phyloP scores from a whole-genome alignment of 345 rosid genomes.

The Eucalyptus cladocalyx region DNA sequence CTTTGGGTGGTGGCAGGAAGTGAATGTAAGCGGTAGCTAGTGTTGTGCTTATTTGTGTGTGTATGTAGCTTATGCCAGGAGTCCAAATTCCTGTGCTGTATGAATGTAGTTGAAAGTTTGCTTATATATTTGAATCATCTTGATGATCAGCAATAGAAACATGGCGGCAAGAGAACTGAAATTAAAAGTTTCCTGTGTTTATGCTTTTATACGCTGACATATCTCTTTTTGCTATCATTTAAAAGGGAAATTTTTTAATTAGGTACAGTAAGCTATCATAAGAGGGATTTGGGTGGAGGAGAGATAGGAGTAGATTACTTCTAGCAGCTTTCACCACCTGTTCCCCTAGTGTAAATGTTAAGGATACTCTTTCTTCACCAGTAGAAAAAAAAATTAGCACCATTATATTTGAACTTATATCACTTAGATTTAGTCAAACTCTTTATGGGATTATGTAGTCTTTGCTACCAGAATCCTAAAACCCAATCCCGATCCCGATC shows the following conservation, averaged over 20 bases:
- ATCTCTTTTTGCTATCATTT: not conserved
- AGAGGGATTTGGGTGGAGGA: not conserved
- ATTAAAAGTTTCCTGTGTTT: not conserved
- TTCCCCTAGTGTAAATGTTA: not conserved
- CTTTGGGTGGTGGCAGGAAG: slow-evolving; percentile 32
- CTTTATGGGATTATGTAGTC: not conserved
- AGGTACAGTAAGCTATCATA: not conserved
- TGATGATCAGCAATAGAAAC: not conserved
- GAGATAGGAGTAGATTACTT: not conserved
- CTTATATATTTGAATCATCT: not conserved
- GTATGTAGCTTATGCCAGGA: not conserved
- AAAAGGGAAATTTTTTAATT: not conserved
- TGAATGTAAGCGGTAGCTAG: slow-evolving; percentile 14
- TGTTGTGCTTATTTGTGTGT: not conserved
- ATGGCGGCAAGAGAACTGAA: not conserved
- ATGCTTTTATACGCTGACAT: not conserved
- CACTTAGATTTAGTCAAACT: not conserved
- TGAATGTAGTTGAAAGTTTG: not conserved
- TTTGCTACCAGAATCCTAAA: not conserved
- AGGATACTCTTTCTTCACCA: not conserved
- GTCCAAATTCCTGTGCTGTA: not conserved
- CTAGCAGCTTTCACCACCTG: not conserved
- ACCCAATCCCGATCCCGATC: not conserved
- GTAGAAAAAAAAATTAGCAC: not conserved
- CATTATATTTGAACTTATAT: not conserved